Evolutionary conservation across 805 yeast genomes (phyloP), one percentile per base, ranked within the genome.

Genomic region (Alloascoidea africana): DNA sequence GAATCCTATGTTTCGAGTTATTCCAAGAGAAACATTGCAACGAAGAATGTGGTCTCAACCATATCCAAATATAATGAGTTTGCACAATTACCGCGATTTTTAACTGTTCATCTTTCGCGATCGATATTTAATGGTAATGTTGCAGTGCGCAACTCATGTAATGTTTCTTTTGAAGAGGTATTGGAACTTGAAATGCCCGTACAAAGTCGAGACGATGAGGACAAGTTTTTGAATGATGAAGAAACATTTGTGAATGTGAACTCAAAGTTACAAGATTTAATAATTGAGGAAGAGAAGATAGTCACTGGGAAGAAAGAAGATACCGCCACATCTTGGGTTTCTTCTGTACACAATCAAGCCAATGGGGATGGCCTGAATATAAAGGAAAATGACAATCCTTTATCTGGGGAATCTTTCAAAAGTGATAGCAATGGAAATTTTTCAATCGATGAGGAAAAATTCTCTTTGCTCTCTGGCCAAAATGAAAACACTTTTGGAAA

Each of bases 21-120:
- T 49, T 55, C 60, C 11, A 58, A 58, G 35, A 53, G 55, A 5
- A 68, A 68, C 0, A 56, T 68, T 36, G 62, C 61, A 30, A 54
- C 74, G 2, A 56, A 63, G 16, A 48, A 55, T 5, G 50, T 82
- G 3, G 69, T 71, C 34, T 70, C 89, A 1, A 70, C 76, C 0
- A 84, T 89, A 3, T 69, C 73, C 19, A 81, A 83, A 50, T 69
- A 67, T 43, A 72, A 77, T 0, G 63, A 65, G 16, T 65, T 85
- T 32, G 63, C 72, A 8, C 65, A 67, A 39, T 70, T 83, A 3
- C 96, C 98, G 0, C 65, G 69, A 39, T 59, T 83, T 4, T 62
- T 91, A 36, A 70, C 82, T 0, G 58, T 89, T n/a, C 97, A 89
- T 53, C 57, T 91, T 33, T 84, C 95, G 5, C 65, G 97, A 47